phyloP scores from a whole-genome alignment of 2,329 filamentous ascomycete genomes.

The Aspergillus texensis region DNA sequence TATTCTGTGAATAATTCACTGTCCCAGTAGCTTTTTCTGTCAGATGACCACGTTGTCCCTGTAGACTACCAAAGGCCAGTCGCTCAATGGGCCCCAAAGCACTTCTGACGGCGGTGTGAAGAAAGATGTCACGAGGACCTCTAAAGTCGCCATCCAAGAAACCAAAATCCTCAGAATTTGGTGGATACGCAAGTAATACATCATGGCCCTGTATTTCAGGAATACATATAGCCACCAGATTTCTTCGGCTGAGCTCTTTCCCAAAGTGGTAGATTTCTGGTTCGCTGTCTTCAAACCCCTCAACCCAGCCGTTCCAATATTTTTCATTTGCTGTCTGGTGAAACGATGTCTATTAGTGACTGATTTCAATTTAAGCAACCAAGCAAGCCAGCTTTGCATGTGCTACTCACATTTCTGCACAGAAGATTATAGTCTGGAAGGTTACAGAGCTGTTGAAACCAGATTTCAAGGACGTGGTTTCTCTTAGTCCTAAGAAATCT shows the following conservation, averaged over 20 bases:
- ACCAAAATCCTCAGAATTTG: conserved; percentile 25
- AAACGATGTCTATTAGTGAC: not conserved
- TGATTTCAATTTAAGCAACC: not conserved
- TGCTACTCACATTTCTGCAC: conserved; percentile 30
- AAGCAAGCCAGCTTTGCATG: not conserved
- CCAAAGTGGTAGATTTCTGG: conserved; percentile 28
- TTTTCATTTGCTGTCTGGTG: conserved; percentile 16
- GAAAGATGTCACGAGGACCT: conserved; percentile 14
- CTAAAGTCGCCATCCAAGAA: conserved; percentile 23
- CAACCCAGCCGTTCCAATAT: conserved; percentile 35
- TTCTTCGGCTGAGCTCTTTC: conserved; percentile 27
- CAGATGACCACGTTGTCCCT: not conserved
- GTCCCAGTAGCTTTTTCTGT: not conserved
- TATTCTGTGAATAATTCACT: not conserved
- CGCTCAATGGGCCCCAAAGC: conserved; percentile 15
- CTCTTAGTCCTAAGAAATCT: conserved; percentile 25
- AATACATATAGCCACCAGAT: conserved; percentile 35
- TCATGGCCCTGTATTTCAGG: conserved; percentile 14
- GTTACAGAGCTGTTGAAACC: conserved; percentile 38
- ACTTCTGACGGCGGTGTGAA: conserved; percentile 26
- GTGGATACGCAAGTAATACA: conserved; percentile 35
- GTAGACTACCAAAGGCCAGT: not conserved
- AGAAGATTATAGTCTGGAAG: conserved; percentile 30
- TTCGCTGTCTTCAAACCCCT: conserved; percentile 37
- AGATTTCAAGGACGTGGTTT: conserved; percentile 25